Conservation (phyloP, 176 grass and related monocot genomes). For the Zea mays region DNA sequence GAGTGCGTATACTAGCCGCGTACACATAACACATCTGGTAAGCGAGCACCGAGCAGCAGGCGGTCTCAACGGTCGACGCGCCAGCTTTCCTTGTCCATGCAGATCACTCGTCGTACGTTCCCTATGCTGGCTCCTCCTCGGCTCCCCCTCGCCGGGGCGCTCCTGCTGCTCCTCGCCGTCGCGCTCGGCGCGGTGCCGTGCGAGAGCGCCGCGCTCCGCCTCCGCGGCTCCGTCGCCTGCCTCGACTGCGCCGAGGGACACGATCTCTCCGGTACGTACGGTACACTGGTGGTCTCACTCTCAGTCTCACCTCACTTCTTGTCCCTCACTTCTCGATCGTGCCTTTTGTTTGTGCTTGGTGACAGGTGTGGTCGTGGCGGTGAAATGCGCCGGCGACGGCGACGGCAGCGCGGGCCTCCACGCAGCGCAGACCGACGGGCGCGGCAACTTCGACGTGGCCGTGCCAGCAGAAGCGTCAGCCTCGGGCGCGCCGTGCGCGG, state of each 20-base stretch:
- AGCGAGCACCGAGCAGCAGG: neutral
- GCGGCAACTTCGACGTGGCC: slow-evolving; percentile 41
- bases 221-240: slow-evolving; percentile 44
- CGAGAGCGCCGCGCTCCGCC: slow-evolving; percentile 26
- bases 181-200: slow-evolving; percentile 18
- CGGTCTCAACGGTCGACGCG: neutral
- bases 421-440: slow-evolving; percentile 28
- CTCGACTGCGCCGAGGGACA: slow-evolving; percentile 46
- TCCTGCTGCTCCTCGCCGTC: slow-evolving; percentile 21
- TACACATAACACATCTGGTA: too few species aligned
- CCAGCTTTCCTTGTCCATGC: neutral
- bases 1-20: neutral
- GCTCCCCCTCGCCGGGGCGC: neutral
- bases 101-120: neutral
- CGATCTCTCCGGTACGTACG: slow-evolving; percentile 38
- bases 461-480: neutral
- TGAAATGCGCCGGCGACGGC: slow-evolving; percentile 32
- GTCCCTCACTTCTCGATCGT: neutral
- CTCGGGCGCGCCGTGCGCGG: slow-evolving; percentile 29
- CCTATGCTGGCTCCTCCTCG: slow-evolving; percentile 33
- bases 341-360: neutral
- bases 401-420: neutral
- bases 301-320: neutral
- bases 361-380: slow-evolving; percentile 48
- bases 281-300: neutral